Conservation (phyloP, 495 filamentous ascomycete species). For the Penicillium soppii region DNA sequence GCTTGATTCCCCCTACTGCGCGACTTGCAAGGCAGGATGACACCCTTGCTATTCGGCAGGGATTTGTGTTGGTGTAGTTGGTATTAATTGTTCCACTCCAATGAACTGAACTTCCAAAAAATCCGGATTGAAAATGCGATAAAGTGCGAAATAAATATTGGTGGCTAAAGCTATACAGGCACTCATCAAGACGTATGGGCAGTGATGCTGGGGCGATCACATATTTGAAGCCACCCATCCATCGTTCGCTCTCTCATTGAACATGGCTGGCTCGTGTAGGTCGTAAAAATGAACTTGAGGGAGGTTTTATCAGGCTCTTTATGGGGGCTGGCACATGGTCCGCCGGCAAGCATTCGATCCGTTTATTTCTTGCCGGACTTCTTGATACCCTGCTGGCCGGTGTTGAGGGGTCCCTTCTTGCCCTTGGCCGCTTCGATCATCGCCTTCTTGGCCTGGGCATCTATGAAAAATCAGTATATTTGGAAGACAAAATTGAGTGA, state of each 20-base stretch:
- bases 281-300: conserved; percentile 26
- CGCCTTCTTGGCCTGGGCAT: conserved; percentile 76
- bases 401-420: conserved; percentile 64
- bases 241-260: conserved; percentile 15
- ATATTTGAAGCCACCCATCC: conserved; percentile 3
- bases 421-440: conserved; percentile 62
- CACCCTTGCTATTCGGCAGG: conserved; percentile 1
- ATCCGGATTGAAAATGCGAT: conserved; percentile 4
- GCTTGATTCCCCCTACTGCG: conserved; percentile 4
- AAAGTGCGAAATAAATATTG: conserved; percentile 6
- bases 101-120: background rate
- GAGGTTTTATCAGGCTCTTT: background rate
- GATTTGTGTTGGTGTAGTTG: background rate
- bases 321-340: background rate
- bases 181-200: background rate
- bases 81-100: background rate
- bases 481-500: background rate
- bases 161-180: conserved; percentile 8
- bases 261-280: conserved; percentile 37
- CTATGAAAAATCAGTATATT: conserved; percentile 35
- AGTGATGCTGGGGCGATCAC: conserved; percentile 5
- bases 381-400: conserved; percentile 81
- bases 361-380: conserved; percentile 84
- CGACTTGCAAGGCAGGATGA: conserved; percentile 5
- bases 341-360: background rate